Conservation (phyloP, 2,329 filamentous ascomycete genomes). For the Microsporum ferrugineum region DNA sequence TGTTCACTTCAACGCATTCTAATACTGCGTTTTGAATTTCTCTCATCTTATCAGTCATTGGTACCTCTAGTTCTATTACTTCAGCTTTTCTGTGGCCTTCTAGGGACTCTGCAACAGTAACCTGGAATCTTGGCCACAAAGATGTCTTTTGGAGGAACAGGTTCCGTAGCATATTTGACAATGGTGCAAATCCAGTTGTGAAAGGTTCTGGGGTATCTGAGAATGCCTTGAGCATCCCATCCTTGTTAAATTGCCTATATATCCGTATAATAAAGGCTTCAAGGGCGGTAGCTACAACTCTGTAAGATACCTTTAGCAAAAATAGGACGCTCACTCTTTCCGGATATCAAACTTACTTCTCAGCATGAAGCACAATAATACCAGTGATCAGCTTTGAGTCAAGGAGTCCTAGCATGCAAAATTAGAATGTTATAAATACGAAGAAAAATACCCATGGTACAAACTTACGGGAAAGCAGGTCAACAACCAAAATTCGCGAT, state of each 20-base stretch:
- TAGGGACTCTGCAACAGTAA: conserved; percentile 75
- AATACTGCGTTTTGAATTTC: conserved; percentile 89
- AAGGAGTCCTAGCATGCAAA: conserved; percentile 43
- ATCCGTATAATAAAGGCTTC: conserved; percentile 94
- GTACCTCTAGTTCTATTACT: conserved; percentile 90
- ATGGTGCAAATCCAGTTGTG: conserved; percentile 71
- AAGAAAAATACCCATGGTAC: not conserved
- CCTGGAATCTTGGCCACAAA: conserved; percentile 86
- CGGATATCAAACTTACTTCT: conserved; percentile 38
- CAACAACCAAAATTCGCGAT: conserved; percentile 86
- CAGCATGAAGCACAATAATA: conserved; percentile 75
- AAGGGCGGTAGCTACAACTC: conserved; percentile 69
- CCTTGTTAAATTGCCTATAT: conserved; percentile 88
- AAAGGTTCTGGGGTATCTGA: conserved; percentile 90
- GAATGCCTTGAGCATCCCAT: conserved; percentile 89
- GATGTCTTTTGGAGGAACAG: conserved; percentile 81
- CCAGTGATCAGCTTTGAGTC: conserved; percentile 78
- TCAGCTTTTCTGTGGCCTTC: conserved; percentile 90
- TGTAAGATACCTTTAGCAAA: conserved; percentile 21
- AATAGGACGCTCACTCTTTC: not conserved
- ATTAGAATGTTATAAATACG: conserved; percentile 10
- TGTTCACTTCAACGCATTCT: conserved; percentile 91
- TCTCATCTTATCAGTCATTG: conserved; percentile 89
- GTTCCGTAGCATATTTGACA: conserved; percentile 84
- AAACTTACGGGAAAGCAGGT: conserved; percentile 60